Evolutionary conservation across 1,284 basidiomycete genomes (phyloP).

Genomic region (Ceratobasidium sp.): DNA sequence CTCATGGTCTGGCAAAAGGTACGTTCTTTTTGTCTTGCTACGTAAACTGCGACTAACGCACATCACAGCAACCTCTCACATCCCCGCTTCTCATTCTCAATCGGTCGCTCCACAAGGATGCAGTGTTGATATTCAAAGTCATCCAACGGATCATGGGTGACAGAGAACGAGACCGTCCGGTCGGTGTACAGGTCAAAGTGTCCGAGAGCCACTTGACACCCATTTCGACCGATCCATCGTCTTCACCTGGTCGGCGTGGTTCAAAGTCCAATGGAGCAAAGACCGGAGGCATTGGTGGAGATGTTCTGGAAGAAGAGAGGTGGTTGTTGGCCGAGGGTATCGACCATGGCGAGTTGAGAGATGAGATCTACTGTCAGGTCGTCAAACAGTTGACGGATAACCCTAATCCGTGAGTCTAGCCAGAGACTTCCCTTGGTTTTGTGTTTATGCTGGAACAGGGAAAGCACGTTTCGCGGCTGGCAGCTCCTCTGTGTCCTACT

Average conservation of each 20-base stretch:
- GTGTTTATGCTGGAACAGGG: slow-evolving; percentile 55
- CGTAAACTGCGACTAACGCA: not conserved
- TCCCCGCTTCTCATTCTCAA: slow-evolving; percentile 77
- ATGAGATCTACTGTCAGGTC: slow-evolving; percentile 90
- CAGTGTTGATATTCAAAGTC: slow-evolving; percentile 84
- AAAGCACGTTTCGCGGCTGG: slow-evolving; percentile 88
- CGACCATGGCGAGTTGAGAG: slow-evolving; percentile 78
- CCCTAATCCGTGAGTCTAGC: slow-evolving; percentile 69
- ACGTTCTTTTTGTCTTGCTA: slow-evolving; percentile 39
- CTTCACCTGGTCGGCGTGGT: slow-evolving; percentile 31
- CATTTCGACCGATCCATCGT: slow-evolving; percentile 9
- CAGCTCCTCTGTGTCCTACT: slow-evolving; percentile 88
- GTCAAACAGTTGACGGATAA: slow-evolving; percentile 90
- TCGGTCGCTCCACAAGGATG: slow-evolving; percentile 72
- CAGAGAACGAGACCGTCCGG: slow-evolving; percentile 71
- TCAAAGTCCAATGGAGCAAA: slow-evolving; percentile 47
- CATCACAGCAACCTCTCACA: slow-evolving; percentile 63
- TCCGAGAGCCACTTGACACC: slow-evolving; percentile 12
- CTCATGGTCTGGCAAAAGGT: slow-evolving; percentile 93
- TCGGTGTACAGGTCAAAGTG: slow-evolving; percentile 55
- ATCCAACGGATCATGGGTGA: slow-evolving; percentile 93
- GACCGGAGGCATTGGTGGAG: slow-evolving; percentile 23
- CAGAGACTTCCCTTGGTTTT: not conserved
- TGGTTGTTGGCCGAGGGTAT: slow-evolving; percentile 85
- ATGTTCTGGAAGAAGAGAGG: slow-evolving; percentile 80